A percentile compares a stretch with the other conserved stretches of the same genome.
phyloP scores from a whole-genome alignment of 495 filamentous ascomycete species.

The Aspergillus incahuasiensis region DNA sequence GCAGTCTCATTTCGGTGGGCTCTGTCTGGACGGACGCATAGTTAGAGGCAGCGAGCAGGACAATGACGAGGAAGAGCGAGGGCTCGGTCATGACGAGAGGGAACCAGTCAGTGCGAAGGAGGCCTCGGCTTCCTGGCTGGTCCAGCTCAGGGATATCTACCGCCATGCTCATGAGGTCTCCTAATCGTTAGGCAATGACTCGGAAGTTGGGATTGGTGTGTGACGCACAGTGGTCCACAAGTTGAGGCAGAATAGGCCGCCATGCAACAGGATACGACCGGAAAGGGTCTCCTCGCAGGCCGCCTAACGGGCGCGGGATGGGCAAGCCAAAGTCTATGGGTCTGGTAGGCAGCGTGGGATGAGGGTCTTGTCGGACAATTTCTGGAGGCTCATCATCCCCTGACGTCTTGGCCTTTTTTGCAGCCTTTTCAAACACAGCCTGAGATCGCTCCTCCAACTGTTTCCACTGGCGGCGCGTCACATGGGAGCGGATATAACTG shows the following conservation, averaged over 20 bases:
- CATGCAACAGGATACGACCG: slow-evolving; percentile 29
- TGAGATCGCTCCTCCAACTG: slow-evolving; percentile 5
- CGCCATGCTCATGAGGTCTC: slow-evolving; percentile 42
- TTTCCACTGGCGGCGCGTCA: slow-evolving; percentile 30
- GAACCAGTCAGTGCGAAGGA: slow-evolving; percentile 42
- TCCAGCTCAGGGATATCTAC: slow-evolving; percentile 46
- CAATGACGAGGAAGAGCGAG: slow-evolving; percentile 38
- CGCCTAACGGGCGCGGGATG: slow-evolving; percentile 18
- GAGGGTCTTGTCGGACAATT: not conserved
- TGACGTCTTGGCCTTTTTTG: not conserved
- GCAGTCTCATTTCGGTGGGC: slow-evolving; percentile 14
- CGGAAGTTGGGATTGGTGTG: not conserved
- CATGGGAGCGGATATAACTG: slow-evolving; percentile 26
- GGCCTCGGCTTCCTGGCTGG: slow-evolving; percentile 25
- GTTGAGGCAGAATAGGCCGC: slow-evolving; percentile 23
- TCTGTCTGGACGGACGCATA: slow-evolving; percentile 25
- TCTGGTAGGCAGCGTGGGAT: not conserved
- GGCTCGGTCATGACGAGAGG: slow-evolving; percentile 40
- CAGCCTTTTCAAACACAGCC: not conserved
- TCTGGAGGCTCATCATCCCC: not conserved
- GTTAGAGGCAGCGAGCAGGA: slow-evolving; percentile 41
- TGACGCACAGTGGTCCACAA: slow-evolving; percentile 39
- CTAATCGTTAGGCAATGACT: not conserved
- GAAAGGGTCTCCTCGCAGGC: slow-evolving; percentile 38
- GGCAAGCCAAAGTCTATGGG: not conserved